Evolutionary conservation across 1,284 basidiomycete species (phyloP), one percentile per base, ranked within the genome.

Genomic region (Sanghuangporus weigelae): DNA sequence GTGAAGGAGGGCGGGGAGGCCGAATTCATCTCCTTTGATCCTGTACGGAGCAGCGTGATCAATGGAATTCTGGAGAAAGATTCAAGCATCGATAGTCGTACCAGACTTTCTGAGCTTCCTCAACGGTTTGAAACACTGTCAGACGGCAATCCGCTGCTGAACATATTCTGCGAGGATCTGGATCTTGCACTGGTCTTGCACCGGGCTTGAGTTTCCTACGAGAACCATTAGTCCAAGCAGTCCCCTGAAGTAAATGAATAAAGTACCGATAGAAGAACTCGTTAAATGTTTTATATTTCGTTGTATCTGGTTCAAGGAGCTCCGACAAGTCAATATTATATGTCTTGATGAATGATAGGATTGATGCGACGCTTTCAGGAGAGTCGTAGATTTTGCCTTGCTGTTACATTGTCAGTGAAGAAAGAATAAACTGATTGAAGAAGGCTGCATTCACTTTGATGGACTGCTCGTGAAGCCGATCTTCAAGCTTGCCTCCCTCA

Each of bases 11-110:
- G 77, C 71, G 0, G 85, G 81, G 35, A 95, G 75, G 12, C 81
- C 84, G 72, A 95, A 95, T 56, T 89, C 73, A 58, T 81, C 78
- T 3, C 91, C 92, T 73, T 93, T 93, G 73, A 93, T 81, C 87
- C 86, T 87, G 67, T 0, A 19, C 26, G 5, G 26, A 31, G 26
- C 2, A 4, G 26, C 26, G 3, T 23, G 62, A 65, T 60, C 64
- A 36, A 4, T 23, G 16, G 44, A 46, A 49, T 8, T 55, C 48
- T 46, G 26, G 4, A 31, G 49, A 44, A 31, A 31, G 26, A 31
- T 5, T 31, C 26, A 3, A 40, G n/a, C 11, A 21, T 19, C 14
- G 12, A 60, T 23, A n/a, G 58, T 21, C 68, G 73, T 63, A 83
- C 89, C 89, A 93, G 70, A 92, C 81, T 69, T 84, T 73, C 69